Evolutionary conservation across 352 stramenopile genomes (phyloP).

Genomic region (Phytophthora pisi): DNA sequence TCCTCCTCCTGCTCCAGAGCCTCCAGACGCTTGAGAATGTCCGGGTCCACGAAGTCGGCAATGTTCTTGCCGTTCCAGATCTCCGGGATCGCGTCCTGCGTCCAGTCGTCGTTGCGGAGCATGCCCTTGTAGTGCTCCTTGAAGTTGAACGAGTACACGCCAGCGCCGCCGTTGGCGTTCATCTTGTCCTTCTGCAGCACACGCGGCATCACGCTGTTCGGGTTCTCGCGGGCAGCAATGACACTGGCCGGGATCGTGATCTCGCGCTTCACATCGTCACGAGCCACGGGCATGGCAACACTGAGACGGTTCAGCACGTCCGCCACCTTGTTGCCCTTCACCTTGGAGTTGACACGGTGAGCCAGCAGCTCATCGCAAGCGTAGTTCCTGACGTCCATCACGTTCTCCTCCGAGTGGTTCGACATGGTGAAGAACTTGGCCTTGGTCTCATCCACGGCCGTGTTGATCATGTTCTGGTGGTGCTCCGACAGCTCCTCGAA

Average conservation of each 20-base stretch:
- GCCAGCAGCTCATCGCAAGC: constrained; percentile 96
- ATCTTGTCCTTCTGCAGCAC: constrained; percentile 87
- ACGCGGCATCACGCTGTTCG: constrained; percentile 42
- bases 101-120: constrained; percentile 97
- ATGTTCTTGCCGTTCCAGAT: constrained; percentile 99
- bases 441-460: constrained; percentile 70
- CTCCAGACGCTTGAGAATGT: constrained; percentile 97
- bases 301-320: constrained; percentile 97
- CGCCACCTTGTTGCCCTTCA: constrained; percentile 95
- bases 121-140: constrained; percentile 96
- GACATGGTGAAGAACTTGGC: constrained; percentile 98
- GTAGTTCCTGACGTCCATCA: constrained; percentile 94
- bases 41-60: constrained; percentile 98
- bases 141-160: constrained; percentile 98
- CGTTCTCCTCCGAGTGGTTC: constrained; percentile 97
- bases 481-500: constrained; percentile 89
- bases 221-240: constrained; percentile 72
- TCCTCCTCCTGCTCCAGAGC: constrained; percentile 98
- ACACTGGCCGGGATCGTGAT: constrained; percentile 95
- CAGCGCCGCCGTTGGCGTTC: constrained; percentile 96
- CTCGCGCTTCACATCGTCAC: constrained; percentile 92
- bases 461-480: constrained; percentile 86
- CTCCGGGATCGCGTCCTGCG: constrained; percentile 97
- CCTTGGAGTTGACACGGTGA: constrained; percentile 94
- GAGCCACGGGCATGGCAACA: constrained; percentile 94